Conservation (phyloP, 371 early-diverging fungal genomes). For the Thermomucor indicae-seudaticae region DNA sequence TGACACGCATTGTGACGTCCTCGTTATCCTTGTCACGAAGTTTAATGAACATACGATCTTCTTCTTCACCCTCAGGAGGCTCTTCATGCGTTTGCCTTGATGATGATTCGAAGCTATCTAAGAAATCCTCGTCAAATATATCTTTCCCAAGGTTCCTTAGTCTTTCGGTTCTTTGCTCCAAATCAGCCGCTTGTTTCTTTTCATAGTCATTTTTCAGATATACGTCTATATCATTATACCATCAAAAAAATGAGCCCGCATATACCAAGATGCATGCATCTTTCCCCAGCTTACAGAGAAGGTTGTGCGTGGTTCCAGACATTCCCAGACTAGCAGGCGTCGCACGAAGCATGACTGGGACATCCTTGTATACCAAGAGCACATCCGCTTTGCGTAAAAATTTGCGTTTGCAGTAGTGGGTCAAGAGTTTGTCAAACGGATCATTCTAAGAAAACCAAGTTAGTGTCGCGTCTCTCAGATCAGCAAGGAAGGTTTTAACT, state of each 20-base stretch:
- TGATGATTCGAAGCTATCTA: slow-evolving; percentile 8
- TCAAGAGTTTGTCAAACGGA: slow-evolving; percentile 24
- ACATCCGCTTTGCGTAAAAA: slow-evolving; percentile 20
- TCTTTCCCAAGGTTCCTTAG: slow-evolving; percentile 1
- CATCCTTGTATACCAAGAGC: slow-evolving; percentile 28
- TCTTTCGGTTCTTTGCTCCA: slow-evolving; percentile 12
- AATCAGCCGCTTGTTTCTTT: slow-evolving; percentile 13
- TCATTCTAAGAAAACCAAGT: slow-evolving; percentile 18
- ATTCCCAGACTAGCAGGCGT: slow-evolving; percentile 37
- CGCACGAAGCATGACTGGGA: slow-evolving; percentile 24
- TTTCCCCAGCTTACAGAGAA: neutral
- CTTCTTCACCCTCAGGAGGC: slow-evolving; percentile 5
- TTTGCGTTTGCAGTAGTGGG: slow-evolving; percentile 23
- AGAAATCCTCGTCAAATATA: neutral
- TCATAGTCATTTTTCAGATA: slow-evolving; percentile 23
- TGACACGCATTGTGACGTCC: slow-evolving; percentile 22
- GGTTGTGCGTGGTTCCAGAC: slow-evolving; percentile 2
- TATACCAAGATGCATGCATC: no score
- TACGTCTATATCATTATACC: slow-evolving; percentile 18
- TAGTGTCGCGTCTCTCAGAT: neutral
- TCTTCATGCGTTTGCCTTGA: slow-evolving; percentile 2
- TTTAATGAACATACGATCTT: slow-evolving; percentile 16
- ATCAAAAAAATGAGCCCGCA: no score
- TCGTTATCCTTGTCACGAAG: slow-evolving; percentile 27
- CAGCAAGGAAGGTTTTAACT: neutral